Conservation (phyloP, 768 basidiomycete species). For the Lentinula raphanica region DNA sequence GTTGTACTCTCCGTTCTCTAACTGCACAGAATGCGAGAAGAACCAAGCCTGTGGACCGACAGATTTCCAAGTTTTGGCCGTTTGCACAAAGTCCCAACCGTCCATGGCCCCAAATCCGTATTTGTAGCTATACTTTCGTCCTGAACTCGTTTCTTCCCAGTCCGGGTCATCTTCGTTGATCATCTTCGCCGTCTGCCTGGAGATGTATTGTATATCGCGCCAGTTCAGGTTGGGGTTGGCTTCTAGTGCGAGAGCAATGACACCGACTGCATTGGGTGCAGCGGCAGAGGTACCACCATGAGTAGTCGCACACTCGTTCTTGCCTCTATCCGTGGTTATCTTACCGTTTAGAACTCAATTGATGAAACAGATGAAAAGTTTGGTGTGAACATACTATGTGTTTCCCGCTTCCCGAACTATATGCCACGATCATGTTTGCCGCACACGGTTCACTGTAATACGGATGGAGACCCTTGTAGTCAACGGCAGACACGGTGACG, state of each 20-base stretch:
- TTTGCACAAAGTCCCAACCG: slow-evolving; percentile 74
- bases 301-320: slow-evolving; percentile 68
- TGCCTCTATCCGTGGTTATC: slow-evolving; percentile 93
- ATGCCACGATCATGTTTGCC: slow-evolving; percentile 94
- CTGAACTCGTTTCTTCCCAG: slow-evolving; percentile 78
- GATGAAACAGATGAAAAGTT: slow-evolving; percentile 12
- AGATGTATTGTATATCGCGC: slow-evolving; percentile 93
- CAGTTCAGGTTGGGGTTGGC: slow-evolving; percentile 92
- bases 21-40: slow-evolving; percentile 64
- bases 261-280: slow-evolving; percentile 92
- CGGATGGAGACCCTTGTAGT: slow-evolving; percentile 89
- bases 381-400: slow-evolving; percentile 68
- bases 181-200: slow-evolving; percentile 65
- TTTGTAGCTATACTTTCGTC: slow-evolving; percentile 74
- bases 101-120: slow-evolving; percentile 92
- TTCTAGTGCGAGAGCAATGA: slow-evolving; percentile 85
- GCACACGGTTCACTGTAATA: slow-evolving; percentile 98
- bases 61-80: slow-evolving; percentile 74
- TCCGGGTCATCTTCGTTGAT: slow-evolving; percentile 90
- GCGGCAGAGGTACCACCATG: slow-evolving; percentile 99
- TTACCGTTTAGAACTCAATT: slow-evolving; percentile 26
- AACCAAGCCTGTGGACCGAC: slow-evolving; percentile 96
- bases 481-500: slow-evolving; percentile 93
- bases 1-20: slow-evolving; percentile 57
- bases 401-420: slow-evolving; percentile 90